Evolutionary conservation across 805 yeast species (phyloP).

Genomic region (Babjeviella inositovora): DNA sequence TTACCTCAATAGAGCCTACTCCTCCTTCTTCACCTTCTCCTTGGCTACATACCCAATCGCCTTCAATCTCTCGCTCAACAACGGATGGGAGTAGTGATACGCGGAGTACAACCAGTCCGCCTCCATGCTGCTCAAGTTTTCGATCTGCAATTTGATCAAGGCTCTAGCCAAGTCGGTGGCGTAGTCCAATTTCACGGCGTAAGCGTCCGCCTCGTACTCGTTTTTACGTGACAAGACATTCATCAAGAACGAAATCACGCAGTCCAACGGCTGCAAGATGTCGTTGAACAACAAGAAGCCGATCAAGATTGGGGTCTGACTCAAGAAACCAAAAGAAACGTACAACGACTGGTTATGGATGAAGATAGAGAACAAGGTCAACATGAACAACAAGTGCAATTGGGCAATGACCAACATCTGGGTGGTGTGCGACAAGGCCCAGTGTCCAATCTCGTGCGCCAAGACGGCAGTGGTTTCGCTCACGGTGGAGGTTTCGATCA

Average conservation of each 20-base stretch:
- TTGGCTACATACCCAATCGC: conserved; percentile 44
- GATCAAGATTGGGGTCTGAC: conserved; percentile 54
- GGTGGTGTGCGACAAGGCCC: conserved; percentile 85
- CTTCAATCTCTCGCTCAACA: conserved; percentile 70
- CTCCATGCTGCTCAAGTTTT: conserved; percentile 73
- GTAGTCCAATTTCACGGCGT: conserved; percentile 64
- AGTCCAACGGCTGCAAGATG: conserved; percentile 63
- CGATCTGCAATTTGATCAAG: conserved; percentile 59
- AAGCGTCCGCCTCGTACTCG: conserved; percentile 89
- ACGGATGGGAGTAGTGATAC: conserved; percentile 86
- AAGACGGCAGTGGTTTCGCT: conserved; percentile 84
- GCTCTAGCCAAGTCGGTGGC: conserved; percentile 53
- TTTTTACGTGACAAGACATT: conserved; percentile 67
- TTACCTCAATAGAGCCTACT: conserved; percentile 1
- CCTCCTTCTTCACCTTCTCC: conserved; percentile 14
- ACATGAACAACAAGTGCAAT: conserved; percentile 43
- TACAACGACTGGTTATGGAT: conserved; percentile 68
- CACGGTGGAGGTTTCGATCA: conserved; percentile 63
- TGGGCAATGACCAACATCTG: conserved; percentile 55
- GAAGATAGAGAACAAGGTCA: conserved; percentile 66
- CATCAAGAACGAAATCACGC: conserved; percentile 46
- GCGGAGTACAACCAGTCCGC: conserved; percentile 85
- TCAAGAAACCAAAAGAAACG: conserved; percentile 70
- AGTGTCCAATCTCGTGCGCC: conserved; percentile 98
- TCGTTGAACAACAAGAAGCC: conserved; percentile 76